A percentile compares a stretch with the other conserved stretches of the same genome.
Evolutionary conservation across 2,329 filamentous ascomycete genomes (phyloP).

Genomic region (Fusarium mangiferae): DNA sequence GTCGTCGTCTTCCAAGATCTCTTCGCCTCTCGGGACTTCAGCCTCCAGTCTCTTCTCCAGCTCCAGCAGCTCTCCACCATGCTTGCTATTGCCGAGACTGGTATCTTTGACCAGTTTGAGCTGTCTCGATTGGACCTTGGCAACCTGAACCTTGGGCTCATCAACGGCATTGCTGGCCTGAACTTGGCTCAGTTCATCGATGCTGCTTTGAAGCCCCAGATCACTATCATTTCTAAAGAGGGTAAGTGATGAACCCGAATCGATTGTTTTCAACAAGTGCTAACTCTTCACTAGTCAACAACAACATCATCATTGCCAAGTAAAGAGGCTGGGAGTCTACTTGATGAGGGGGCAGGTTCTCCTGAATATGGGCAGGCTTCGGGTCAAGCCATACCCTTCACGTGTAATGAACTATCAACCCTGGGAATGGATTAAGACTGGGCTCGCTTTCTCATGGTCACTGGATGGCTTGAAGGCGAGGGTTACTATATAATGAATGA

Average conservation of each 20-base stretch:
- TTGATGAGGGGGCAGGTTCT: slow-evolving; percentile 29
- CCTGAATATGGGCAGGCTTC: slow-evolving; percentile 12
- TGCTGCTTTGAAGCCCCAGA: slow-evolving; percentile 42
- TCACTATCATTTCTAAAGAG: slow-evolving; percentile 43
- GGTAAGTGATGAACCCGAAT: slow-evolving; percentile 16
- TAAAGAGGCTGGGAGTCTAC: not conserved
- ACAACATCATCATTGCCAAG: slow-evolving; percentile 3
- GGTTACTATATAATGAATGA: not conserved
- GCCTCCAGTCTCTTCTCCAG: slow-evolving; percentile 54
- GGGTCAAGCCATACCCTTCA: slow-evolving; percentile 12
- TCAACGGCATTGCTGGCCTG: slow-evolving; percentile 42
- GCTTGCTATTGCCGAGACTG: slow-evolving; percentile 47
- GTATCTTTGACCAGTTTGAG: slow-evolving; percentile 47
- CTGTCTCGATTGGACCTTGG: slow-evolving; percentile 42
- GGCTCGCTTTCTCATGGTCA: not conserved
- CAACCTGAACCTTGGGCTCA: slow-evolving; percentile 45
- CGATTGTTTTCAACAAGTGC: rapidly evolving
- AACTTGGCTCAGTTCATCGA: slow-evolving; percentile 48
- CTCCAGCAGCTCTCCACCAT: slow-evolving; percentile 55
- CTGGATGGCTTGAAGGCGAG: slow-evolving; percentile 9
- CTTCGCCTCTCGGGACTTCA: slow-evolving; percentile 54
- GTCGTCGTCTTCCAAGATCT: slow-evolving; percentile 54
- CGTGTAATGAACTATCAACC: slow-evolving; percentile 2
- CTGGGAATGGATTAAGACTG: not conserved
- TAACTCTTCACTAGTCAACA: slow-evolving; percentile 16